Percentiles rank a stretch among this genome's conserved stretches.
phyloP scores from a whole-genome alignment of 163 green algal species.

The Trebouxiophyceae sp. region DNA sequence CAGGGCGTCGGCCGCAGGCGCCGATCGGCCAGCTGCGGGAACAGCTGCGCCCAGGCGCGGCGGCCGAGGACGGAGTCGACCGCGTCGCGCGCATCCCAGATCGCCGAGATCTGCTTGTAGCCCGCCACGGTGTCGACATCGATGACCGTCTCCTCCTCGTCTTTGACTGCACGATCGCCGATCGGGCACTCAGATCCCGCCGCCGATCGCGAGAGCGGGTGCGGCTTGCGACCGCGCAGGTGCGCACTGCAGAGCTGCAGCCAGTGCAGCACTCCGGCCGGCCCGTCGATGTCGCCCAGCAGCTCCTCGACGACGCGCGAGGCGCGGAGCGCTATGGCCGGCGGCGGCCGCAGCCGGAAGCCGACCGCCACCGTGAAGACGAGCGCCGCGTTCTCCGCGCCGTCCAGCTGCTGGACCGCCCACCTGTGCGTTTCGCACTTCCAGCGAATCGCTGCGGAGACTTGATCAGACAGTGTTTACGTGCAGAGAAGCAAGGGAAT shows the following conservation, averaged over 20 bases:
- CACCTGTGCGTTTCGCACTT: no score
- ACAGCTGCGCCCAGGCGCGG: constrained; percentile 13
- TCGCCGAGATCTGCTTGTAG: constrained; percentile 24
- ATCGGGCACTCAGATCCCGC: no score
- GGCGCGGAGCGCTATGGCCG: constrained; percentile 10
- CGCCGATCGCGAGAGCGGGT: no score
- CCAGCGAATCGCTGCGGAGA: no score
- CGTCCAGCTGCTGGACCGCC: not conserved
- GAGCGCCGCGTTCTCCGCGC: not conserved
- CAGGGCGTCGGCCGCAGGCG: constrained; percentile 55
- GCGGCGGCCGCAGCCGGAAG: not conserved
- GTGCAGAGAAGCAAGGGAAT: not conserved
- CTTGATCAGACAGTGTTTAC: no score
- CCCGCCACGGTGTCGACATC: constrained; percentile 46
- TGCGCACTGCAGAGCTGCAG: constrained; percentile 25
- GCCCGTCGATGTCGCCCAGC: constrained; percentile 31
- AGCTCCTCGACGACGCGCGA: constrained; percentile 42
- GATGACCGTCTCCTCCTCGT: constrained; percentile 34
- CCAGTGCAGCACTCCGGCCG: constrained; percentile 34
- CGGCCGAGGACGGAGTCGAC: constrained; percentile 31
- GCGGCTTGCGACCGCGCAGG: no score
- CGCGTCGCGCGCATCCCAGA: constrained; percentile 42
- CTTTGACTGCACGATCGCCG: constrained; percentile 15
- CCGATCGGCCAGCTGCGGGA: constrained; percentile 36
- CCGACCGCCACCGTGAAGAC: not conserved